Conservation (phyloP, 179 eudicot genomes). For the Beta lomatogona region DNA sequence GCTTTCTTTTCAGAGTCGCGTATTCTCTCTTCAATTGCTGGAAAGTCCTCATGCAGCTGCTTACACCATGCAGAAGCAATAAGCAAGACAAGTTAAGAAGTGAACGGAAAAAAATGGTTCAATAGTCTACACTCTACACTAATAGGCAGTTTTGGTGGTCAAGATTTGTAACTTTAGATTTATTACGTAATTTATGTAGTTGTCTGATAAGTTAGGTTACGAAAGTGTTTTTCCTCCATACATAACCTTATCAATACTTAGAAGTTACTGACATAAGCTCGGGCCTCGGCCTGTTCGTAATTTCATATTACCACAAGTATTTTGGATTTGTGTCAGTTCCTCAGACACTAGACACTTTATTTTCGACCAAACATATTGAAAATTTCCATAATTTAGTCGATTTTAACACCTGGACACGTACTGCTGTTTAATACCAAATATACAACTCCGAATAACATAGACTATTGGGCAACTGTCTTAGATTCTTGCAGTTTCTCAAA, state of each 20-base stretch:
- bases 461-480: too few species aligned
- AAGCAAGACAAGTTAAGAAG: slow-evolving; percentile 17
- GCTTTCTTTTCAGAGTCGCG: slow-evolving; percentile 72
- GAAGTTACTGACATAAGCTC: too few species aligned
- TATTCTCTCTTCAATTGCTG: slow-evolving; percentile 88
- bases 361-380: too few species aligned
- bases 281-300: too few species aligned
- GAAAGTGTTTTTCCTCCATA: background rate
- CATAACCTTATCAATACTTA: background rate
- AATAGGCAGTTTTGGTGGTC: background rate
- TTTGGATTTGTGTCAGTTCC: too few species aligned
- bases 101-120: slow-evolving; percentile 6
- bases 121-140: background rate
- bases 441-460: too few species aligned
- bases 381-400: too few species aligned
- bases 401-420: too few species aligned
- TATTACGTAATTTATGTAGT: background rate
- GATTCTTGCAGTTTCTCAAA: background rate
- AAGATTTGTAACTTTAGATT: background rate
- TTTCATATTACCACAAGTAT: too few species aligned
- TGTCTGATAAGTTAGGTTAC: background rate
- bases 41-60: slow-evolving; percentile 85
- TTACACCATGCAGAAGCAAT: slow-evolving; percentile 26
- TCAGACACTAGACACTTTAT: too few species aligned
- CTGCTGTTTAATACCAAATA: too few species aligned